Conservation (phyloP, 2,329 filamentous ascomycete genomes). For the Cordyceps militaris region DNA sequence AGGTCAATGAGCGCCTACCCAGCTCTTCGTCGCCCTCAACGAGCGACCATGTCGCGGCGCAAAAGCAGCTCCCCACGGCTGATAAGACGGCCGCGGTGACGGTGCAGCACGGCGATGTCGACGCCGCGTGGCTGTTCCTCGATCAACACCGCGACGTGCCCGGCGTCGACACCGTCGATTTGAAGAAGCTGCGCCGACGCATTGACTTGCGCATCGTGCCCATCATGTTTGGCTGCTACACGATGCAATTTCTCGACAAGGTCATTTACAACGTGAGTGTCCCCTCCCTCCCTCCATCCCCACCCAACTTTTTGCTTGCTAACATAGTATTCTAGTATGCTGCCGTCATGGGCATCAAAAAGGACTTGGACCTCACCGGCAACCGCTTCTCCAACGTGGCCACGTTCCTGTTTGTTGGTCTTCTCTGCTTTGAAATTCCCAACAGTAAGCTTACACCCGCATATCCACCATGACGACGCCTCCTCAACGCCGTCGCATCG, state of each 20-base stretch:
- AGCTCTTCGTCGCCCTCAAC: conserved; percentile 17
- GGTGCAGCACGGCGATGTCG: conserved; percentile 22
- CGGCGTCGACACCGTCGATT: conserved; percentile 17
- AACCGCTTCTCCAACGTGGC: conserved; percentile 51
- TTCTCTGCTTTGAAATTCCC: conserved; percentile 45
- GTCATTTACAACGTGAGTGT: conserved; percentile 13
- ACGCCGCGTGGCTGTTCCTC: conserved; percentile 31
- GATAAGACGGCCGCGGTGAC: too few relatives aligned
- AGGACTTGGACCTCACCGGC: conserved; percentile 42
- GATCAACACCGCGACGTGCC: conserved; percentile 27
- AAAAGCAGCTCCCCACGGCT: too few relatives aligned
- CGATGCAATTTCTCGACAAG: conserved; percentile 15
- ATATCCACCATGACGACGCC: not conserved
- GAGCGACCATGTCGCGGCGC: not conserved
- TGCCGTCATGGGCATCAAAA: conserved; percentile 49
- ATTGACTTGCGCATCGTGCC: conserved; percentile 18
- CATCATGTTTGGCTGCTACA: conserved; percentile 16
- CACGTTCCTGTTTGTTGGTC: conserved; percentile 50
- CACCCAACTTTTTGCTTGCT: not conserved
- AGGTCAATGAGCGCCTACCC: conserved; percentile 16
- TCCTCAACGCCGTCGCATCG: not conserved
- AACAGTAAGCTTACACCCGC: conserved; percentile 33
- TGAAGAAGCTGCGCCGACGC: conserved; percentile 13
- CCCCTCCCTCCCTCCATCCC: not conserved
- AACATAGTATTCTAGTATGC: conserved; percentile 37